Evolutionary conservation across 371 early-diverging fungal species (phyloP), one percentile per base, ranked within the genome.

Genomic region (Mortierella sp.): DNA sequence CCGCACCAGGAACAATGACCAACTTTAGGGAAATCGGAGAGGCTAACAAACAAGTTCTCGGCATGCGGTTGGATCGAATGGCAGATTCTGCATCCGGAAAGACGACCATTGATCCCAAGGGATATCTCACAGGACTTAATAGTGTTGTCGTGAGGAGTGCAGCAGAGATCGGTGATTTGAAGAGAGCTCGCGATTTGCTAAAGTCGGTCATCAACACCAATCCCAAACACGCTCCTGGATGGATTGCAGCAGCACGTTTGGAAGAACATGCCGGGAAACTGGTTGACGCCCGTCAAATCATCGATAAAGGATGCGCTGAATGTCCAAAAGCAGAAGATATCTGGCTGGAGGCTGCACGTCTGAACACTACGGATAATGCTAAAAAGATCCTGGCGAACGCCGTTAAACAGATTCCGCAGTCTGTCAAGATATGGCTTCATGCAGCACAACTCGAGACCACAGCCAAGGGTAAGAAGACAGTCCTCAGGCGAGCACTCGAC

Each of bases 171-270:
- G 94, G 94, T 45, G 98, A 98, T 82, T 89, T 97, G 61, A 94
- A 95, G 65, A 93, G 94, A 60, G 97, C 99, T 0, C 87, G 98
- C 8, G 80, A 90, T 42, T 80, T 98, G 54, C 84, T 98, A 13
- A 89, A 89, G 46, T 96, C 96, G 0, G 95, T 97, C 34, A 96
- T 91, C 34, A 89, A 87, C 4, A 93, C 98, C 0, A 97, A 97
- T 80, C 97, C 97, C 2, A 94, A 92, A 62, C 94, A 96, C 64
- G 96, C 96, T 6, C 95, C 98, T n/a, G 71, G 96, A 42, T 98
- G 99, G 98, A 97, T 98, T 78, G 98, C 98, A 2, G 96, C 96
- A 12, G 98, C 99, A 21, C 90, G 98, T 58, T 78, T 98, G 46
- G 99, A 98, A 78, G 97, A 98, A 72, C 89, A 93, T 0, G 96